Evolutionary conservation across 306 rosid genomes (phyloP).

Genomic region (Mucuna pruriens): DNA sequence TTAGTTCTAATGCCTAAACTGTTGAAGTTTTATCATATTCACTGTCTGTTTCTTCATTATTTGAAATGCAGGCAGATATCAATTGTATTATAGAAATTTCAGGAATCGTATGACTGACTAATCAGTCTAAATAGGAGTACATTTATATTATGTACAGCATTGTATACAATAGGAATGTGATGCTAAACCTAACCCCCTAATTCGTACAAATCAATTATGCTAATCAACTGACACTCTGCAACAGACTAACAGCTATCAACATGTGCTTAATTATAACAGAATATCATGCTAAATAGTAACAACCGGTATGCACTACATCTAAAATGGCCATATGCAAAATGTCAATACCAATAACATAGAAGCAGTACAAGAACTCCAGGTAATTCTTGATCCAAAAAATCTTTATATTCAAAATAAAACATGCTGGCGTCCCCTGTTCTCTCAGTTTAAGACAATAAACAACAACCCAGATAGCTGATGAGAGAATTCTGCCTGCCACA

Average conservation of each 20-base stretch:
- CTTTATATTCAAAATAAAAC: conserved; percentile 1
- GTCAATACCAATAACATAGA: background rate
- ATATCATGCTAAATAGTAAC: conserved; percentile 7
- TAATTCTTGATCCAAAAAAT: background rate
- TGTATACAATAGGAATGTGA: background rate
- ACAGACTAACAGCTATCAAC: background rate
- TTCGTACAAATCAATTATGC: background rate
- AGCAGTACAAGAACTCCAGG: background rate
- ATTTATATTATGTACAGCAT: background rate
- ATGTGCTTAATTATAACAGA: background rate
- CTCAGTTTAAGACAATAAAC: background rate
- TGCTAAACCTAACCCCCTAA: background rate
- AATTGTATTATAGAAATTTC: background rate
- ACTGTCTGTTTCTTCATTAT: conserved; percentile 12
- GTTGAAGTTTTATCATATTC: background rate
- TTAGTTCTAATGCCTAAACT: conserved; percentile 22
- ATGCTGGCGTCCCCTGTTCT: background rate
- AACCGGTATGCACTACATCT: background rate
- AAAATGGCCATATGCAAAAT: background rate
- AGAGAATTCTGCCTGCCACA: conserved; percentile 2
- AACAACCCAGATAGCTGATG: background rate
- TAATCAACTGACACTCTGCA: background rate
- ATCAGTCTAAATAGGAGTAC: background rate
- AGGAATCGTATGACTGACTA: background rate
- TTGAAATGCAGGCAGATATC: conserved; percentile 14